Percentiles rank a stretch among this genome's conserved stretches.
These are phyloP conservation scores for Flaveria bidentis DNA, from an alignment of 129 eudicot genomes.

Conservation along the genomic window DNA sequence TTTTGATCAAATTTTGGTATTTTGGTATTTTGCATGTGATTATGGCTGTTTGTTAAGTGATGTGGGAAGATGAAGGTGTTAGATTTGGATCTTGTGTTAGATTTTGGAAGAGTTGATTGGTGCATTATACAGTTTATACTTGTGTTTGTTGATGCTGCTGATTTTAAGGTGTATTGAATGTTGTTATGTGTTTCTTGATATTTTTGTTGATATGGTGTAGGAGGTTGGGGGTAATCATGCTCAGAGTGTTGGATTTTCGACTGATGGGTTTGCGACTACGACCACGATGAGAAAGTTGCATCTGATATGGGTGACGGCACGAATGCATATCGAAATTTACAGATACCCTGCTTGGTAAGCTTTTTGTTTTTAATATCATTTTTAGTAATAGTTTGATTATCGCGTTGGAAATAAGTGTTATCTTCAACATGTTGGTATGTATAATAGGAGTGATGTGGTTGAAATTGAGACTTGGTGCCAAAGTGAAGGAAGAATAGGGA, in stretches of 20 bases:
- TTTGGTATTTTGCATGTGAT: no score
- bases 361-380: background rate
- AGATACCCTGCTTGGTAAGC: constrained; percentile 83
- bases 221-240: constrained; percentile 97
- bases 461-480: constrained; percentile 98
- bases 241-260: constrained; percentile 86
- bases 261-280: constrained; percentile 92
- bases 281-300: constrained; percentile 80
- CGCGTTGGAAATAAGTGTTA: background rate
- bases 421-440: constrained; percentile 13
- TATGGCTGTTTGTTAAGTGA: no score
- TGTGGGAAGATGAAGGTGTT: no score
- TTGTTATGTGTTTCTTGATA: background rate
- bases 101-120: background rate
- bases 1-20: no score
- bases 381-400: background rate
- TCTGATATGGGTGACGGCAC: constrained; percentile 93
- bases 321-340: constrained; percentile 87
- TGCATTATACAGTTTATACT: background rate
- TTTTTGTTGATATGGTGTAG: constrained; percentile 34
- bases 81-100: no score
- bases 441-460: constrained; percentile 73
- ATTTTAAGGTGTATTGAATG: background rate
- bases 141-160: constrained; percentile 14
- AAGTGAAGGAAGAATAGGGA: constrained; percentile 78